A percentile compares a stretch with the other conserved stretches of the same genome.
Evolutionary conservation across 75 land plant species (phyloP).

Genomic region (Sequoia sempervirens): DNA sequence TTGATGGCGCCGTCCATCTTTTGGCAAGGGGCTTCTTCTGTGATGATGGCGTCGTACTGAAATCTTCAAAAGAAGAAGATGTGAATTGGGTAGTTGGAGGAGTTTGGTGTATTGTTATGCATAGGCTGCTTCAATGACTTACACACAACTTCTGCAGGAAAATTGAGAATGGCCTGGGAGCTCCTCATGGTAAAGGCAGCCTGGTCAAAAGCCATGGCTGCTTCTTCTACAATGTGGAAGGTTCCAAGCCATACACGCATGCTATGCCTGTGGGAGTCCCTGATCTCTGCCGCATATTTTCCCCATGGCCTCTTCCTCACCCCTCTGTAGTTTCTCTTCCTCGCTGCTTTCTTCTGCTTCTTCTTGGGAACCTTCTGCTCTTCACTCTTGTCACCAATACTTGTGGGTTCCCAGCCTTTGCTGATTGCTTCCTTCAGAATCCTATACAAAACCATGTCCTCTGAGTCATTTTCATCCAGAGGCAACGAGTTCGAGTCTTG

Average conservation of each 20-base stretch:
- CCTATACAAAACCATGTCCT: slow-evolving; percentile 27
- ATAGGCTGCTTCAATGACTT: background rate
- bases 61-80: background rate
- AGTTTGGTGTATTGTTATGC: background rate
- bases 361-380: background rate
- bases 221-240: slow-evolving; percentile 37
- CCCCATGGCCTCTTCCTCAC: slow-evolving; percentile 51
- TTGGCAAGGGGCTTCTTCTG: background rate
- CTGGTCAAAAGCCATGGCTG: slow-evolving; percentile 55
- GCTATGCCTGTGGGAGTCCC: slow-evolving; percentile 32
- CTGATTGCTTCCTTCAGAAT: slow-evolving; percentile 17
- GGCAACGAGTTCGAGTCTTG: slow-evolving; percentile 7
- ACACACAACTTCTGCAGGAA: slow-evolving; percentile 18
- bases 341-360: background rate
- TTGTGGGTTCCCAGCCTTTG: slow-evolving; percentile 13
- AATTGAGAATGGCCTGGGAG: slow-evolving; percentile 36
- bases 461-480: slow-evolving; percentile 30
- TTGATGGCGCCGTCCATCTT: too few species aligned
- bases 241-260: slow-evolving; percentile 47
- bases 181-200: slow-evolving; percentile 60
- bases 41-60: background rate
- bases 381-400: background rate
- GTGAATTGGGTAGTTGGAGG: background rate
- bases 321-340: slow-evolving; percentile 19
- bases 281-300: slow-evolving; percentile 38